Percentiles rank a stretch among this genome's conserved stretches.
Conservation (phyloP, 495 filamentous ascomycete genomes). For the Penicilliopsis zonata region DNA sequence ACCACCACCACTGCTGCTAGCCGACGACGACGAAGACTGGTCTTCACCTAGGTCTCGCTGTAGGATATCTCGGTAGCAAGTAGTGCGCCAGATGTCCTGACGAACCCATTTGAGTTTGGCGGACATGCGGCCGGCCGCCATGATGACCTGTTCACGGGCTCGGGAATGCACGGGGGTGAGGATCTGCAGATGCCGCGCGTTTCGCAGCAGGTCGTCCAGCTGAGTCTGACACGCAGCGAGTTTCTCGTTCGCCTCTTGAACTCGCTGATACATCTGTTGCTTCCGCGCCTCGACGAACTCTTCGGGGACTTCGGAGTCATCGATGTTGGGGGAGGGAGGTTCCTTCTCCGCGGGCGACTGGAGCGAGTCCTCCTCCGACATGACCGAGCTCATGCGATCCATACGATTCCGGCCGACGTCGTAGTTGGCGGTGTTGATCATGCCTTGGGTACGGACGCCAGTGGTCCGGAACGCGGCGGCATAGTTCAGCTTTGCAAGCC, state of each 20-base stretch:
- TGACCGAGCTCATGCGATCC: slow-evolving; percentile 49
- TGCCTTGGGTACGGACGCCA: slow-evolving; percentile 80
- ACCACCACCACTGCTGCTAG: slow-evolving; percentile 5
- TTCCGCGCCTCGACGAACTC: slow-evolving; percentile 73
- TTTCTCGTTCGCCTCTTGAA: slow-evolving; percentile 73
- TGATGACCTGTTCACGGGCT: slow-evolving; percentile 73
- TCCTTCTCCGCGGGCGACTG: slow-evolving; percentile 18
- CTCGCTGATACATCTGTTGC: slow-evolving; percentile 71
- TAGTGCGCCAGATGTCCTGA: slow-evolving; percentile 86
- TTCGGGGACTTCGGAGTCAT: slow-evolving; percentile 58
- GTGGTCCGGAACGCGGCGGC: slow-evolving; percentile 86
- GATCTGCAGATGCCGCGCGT: slow-evolving; percentile 85
- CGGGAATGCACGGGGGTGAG: slow-evolving; percentile 78
- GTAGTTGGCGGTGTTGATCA: slow-evolving; percentile 66
- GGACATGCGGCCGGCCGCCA: slow-evolving; percentile 73
- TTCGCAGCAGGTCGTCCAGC: slow-evolving; percentile 71
- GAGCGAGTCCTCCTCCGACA: slow-evolving; percentile 19
- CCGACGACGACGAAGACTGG: slow-evolving; percentile 8
- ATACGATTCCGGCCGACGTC: slow-evolving; percentile 74
- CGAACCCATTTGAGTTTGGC: slow-evolving; percentile 87
- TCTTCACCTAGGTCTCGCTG: slow-evolving; percentile 77
- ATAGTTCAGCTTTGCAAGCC: slow-evolving; percentile 93
- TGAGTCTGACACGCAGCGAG: slow-evolving; percentile 58
- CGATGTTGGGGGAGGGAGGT: slow-evolving; percentile 47
- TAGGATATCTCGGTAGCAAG: slow-evolving; percentile 83